Base-by-base conservation (phyloP, 1,139 yeast genomes). In the Saccharomycopsis phalli region DNA sequence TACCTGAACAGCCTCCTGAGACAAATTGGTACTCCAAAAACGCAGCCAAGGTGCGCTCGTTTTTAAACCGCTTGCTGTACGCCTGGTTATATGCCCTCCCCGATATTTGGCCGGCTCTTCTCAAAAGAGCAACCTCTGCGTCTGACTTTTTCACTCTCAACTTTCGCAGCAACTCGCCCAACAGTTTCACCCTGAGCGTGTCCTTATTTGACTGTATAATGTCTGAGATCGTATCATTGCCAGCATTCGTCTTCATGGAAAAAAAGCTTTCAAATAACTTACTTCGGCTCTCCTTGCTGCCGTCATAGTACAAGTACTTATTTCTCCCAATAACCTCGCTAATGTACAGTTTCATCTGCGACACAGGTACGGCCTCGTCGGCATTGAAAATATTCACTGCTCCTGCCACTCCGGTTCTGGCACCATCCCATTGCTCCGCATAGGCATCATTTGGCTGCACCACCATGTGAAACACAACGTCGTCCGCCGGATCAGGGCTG, bases 391-490 rank as follows among this genome's bases (percentile, higher is more conserved):
- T 72, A 38, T 84, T 88, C 40, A 62, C 63, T 1, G 82, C 95
- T 10, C 94, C 95, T 37, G 77, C 74, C 5, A 80, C 68, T 1
- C 99, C 99, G 30, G 94, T 80, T 51, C 94, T 71, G 32, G 74
- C 78, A 7, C 99, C 99, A 53, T 88, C 96, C 99, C 99, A 91
- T 48, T 81, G 74, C 58, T 91, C 98, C 23, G 73, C 74, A 37
- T 65, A 65, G 4, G 75, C 71, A 55, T 88, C 81, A 53, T 79
- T 79, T n/a, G 84, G 86, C 2, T 91, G 95, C 4, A 88, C 95
- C 42, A 87, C 63, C 80, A 93, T 73, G 53, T 82, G 93, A 44
- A 82, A 71, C 1, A 69, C 57, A 16, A 76, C 62, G 50, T 76
- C 76, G 5, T 74, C 78, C 14, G 70, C 66, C 34, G 61, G 58